Conservation (phyloP, 148 eudicot species). For the Camellia granthamiana region DNA sequence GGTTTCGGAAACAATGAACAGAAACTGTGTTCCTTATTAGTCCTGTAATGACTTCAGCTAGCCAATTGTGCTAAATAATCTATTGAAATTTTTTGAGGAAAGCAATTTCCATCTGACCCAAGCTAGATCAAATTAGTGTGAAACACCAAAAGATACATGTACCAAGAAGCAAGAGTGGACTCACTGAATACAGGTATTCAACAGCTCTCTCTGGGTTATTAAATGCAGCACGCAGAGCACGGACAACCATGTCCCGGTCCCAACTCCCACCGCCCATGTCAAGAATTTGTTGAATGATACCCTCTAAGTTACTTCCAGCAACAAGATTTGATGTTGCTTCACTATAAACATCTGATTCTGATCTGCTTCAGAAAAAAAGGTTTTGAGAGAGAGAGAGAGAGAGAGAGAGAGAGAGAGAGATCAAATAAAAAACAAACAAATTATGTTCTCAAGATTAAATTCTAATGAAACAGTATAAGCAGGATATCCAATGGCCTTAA, state of each 20-base stretch:
- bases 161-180: slow-evolving; percentile 20
- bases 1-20: not conserved
- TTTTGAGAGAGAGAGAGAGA: not conserved
- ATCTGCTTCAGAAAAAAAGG: slow-evolving; percentile 28
- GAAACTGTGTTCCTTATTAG: not conserved
- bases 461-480: not conserved
- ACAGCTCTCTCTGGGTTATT: slow-evolving; percentile 96
- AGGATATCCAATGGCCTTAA: not conserved
- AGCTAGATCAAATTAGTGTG: not conserved
- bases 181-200: slow-evolving; percentile 80
- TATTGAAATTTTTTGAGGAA: not conserved
- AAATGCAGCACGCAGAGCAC: slow-evolving; percentile 82
- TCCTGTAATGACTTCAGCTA: not conserved
- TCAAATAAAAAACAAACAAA: too few relatives aligned
- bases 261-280: slow-evolving; percentile 97
- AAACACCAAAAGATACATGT: slow-evolving; percentile 3
- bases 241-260: slow-evolving; percentile 82
- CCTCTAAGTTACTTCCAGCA: slow-evolving; percentile 67
- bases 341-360: slow-evolving; percentile 62
- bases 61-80: not conserved
- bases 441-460: not conserved
- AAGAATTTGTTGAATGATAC: slow-evolving; percentile 70
- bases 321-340: slow-evolving; percentile 86
- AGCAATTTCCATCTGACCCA: not conserved
- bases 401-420: not conserved